A percentile compares a stretch with the other conserved stretches of the same genome.
phyloP scores from a whole-genome alignment of 23 red algal species.

The Gracilaria domingensis region DNA sequence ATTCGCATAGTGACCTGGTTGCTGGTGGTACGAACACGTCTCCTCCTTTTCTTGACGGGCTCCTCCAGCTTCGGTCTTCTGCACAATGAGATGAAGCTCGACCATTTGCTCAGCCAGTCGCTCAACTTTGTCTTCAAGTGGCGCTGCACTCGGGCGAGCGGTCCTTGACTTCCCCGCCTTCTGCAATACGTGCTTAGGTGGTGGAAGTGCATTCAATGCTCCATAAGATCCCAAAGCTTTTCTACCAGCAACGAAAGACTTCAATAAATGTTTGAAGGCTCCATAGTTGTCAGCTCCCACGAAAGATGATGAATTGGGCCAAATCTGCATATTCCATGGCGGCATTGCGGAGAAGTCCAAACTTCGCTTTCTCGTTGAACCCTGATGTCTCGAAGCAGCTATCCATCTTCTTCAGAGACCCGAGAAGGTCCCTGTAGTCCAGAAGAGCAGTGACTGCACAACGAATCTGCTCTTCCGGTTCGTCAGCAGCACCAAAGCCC shows the following conservation, averaged over 20 bases:
- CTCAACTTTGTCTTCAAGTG: too few relatives aligned
- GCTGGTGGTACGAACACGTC: background rate
- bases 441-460: background rate
- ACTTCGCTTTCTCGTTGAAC: slow-evolving; percentile 28
- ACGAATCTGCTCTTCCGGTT: slow-evolving; percentile 16
- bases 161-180: too few relatives aligned
- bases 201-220: too few relatives aligned
- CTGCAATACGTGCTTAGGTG: too few relatives aligned
- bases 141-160: too few relatives aligned
- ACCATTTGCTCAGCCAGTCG: too few relatives aligned
- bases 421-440: background rate
- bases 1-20: background rate
- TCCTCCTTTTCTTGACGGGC: background rate
- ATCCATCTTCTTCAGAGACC: slow-evolving; percentile 25
- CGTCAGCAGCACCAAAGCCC: background rate
- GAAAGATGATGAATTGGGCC: too few relatives aligned
- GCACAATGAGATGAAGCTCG: slow-evolving; percentile 6
- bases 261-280: too few relatives aligned
- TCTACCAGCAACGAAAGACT: too few relatives aligned
- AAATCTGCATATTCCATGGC: slow-evolving; percentile 14
- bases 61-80: background rate
- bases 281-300: too few relatives aligned
- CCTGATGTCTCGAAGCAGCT: background rate
- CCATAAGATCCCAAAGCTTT: too few relatives aligned
- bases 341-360: slow-evolving; percentile 9